Base-by-base conservation (phyloP, 306 rosid species). In the Rosa multiflora region DNA sequence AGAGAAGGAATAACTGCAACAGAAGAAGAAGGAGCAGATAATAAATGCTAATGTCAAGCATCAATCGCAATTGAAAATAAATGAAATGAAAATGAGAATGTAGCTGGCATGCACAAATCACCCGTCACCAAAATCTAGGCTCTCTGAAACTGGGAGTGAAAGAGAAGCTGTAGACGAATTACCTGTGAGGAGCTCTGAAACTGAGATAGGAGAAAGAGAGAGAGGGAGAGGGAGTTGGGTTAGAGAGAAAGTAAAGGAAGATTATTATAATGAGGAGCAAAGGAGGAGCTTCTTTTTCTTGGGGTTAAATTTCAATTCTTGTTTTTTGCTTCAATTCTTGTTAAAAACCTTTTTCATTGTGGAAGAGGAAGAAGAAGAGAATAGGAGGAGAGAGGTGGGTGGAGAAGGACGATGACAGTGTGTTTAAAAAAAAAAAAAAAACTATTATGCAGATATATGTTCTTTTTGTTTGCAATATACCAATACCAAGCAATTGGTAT, bases 141-240 rank as follows among this genome's bases (percentile, higher is more conserved):
- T n/a, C 5, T 35, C 37, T 21, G 67, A 68, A 29, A 44, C 18
- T 51, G 10, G 15, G 18, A 66, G 64, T 18, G 21, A 21, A 44
- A 74, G 49, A 26, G 48, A 67, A 70, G 73, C 73, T 69, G 59
- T 55, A 48, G 78, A 68, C 70, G 78, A 55, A 82, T 56, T 64
- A 64, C 81, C 85, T 78, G 74, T 10, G 48, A 49, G 51, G 75
- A 70, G 82, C 88, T 77, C 88, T 87, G 88, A 85, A 85, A 87
- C 87, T 85, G 77, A 77, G 90, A 86, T 1, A 83, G 73, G 80
- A 82, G 81, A 76, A 72, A 26, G 29, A 26, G 29, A 26, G 48
- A 29, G 67, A 26, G 76, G 53, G 61, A 21, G n/a, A 12, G 56
- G 5, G 56, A 6, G 58, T 4, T 44, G 67, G 40, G 76, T 12